phyloP scores from a whole-genome alignment of 441 rosid species.

The Cnidoscolus chayamansa region DNA sequence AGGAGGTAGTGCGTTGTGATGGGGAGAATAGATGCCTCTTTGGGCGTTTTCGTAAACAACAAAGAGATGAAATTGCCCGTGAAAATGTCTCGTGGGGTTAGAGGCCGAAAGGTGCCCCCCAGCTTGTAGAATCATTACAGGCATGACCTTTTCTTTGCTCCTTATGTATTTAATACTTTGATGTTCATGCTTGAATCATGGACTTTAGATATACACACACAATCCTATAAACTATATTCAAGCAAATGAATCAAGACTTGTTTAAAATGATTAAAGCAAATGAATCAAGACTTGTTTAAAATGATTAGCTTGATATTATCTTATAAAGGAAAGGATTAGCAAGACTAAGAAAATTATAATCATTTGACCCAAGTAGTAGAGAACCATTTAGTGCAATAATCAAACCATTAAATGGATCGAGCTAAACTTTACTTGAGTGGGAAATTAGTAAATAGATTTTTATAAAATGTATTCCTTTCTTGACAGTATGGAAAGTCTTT shows the following conservation, averaged over 20 bases:
- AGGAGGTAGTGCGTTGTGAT: slow-evolving; percentile 10
- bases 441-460: too few species aligned
- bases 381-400: not conserved
- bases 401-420: not conserved
- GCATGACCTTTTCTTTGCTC: slow-evolving; percentile 9
- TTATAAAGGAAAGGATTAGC: not conserved
- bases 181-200: slow-evolving; percentile 15
- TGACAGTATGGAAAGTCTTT: too few species aligned
- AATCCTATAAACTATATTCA: not conserved
- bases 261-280: not conserved
- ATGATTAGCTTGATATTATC: not conserved
- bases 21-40: slow-evolving; percentile 25
- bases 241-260: not conserved
- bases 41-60: slow-evolving; percentile 33
- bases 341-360: too few species aligned
- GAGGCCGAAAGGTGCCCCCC: slow-evolving; percentile 27
- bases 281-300: not conserved
- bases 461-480: too few species aligned
- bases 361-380: not conserved
- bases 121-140: slow-evolving; percentile 30
- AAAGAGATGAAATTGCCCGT: slow-evolving; percentile 35
- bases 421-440: too few species aligned
- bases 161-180: slow-evolving; percentile 22
- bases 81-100: slow-evolving; percentile 30
- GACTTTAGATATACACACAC: not conserved